Evolutionary conservation across 1,284 basidiomycete genomes (phyloP), one percentile per base, ranked within the genome.

Genomic region (Sanghuangporus weigelae): DNA sequence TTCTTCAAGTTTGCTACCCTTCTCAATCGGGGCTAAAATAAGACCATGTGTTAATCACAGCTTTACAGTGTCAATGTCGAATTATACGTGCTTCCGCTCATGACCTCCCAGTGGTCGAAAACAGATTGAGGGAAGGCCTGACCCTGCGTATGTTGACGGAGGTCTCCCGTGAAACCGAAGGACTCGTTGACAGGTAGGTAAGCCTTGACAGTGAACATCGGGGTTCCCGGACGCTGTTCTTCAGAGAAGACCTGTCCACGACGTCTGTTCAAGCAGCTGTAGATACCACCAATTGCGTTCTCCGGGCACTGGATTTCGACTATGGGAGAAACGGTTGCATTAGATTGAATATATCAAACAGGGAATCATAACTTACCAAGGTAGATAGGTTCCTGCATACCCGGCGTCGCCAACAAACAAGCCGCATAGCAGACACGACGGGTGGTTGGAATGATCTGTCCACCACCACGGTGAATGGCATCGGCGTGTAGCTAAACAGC

Each of bases 181-280:
- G 96, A 98, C 81, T 98, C 96, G 78, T 84, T 82, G 78, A 98
- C 95, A 74, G 96, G 96, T 60, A 98, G 84, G 84, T 96, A 97
- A 40, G 96, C 96, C 88, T 98, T 99, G 80, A 99, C 93, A 64
- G 94, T 99, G 87, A 96, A 98, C 95, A 99, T 98, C 67, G 97
- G 97, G 26, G 97, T 99, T 82, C 97, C 96, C 8, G 90, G 82
- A 73, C 96, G 84, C 80, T 98, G 96, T 81, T 99, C 96, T 79
- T 99, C 93, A 71, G 89, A 92, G 86, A 96, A 96, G 70, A 99
- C 97, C 77, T 97, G 95, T 67, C 96, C 97, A 87, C 97, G 94
- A 76, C 96, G 93, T 83, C 91, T 95, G 89, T 98, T 99, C 79
- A 99, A 81, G 66, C 84, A 84, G 70, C 79, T 84, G 90, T 99